Evolutionary conservation across 192 early-diverging fungal genomes (phyloP).

Genomic region (Pilobolus umbonatus): DNA sequence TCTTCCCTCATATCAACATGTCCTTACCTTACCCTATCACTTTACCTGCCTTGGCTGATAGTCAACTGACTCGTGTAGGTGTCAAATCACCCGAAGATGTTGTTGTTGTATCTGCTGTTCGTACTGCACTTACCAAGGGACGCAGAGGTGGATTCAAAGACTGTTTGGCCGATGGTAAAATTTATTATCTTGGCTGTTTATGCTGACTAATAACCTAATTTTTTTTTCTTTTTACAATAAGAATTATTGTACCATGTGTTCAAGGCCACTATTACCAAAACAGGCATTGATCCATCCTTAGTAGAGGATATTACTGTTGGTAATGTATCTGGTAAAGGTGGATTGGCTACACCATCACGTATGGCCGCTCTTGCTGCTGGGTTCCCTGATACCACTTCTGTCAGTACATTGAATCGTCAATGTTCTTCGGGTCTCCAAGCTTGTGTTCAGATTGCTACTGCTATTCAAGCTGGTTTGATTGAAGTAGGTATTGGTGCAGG

Average conservation of each 20-base stretch:
- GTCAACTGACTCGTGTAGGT: conserved; percentile 28
- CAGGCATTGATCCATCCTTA: conserved; percentile 54
- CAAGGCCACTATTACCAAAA: conserved; percentile 54
- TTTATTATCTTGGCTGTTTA: no score
- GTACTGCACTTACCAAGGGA: conserved; percentile 69
- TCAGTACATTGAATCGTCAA: conserved; percentile 89
- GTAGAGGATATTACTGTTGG: conserved; percentile 94
- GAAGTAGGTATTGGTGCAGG: conserved; percentile 92
- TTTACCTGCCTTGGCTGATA: conserved; percentile 17
- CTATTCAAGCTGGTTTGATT: conserved; percentile 87
- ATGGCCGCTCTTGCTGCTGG: conserved; percentile 92
- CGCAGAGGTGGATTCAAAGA: conserved; percentile 82
- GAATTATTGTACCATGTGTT: conserved; percentile 71
- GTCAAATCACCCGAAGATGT: conserved; percentile 78
- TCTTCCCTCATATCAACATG: no score
- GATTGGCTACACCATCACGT: conserved; percentile 84
- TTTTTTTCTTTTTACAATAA: conserved; percentile 22
- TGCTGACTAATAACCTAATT: background rate
- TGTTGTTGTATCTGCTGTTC: conserved; percentile 74
- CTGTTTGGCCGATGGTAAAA: conserved; percentile 59
- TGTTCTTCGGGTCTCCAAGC: conserved; percentile 93
- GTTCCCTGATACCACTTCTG: conserved; percentile 78
- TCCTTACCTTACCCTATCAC: conserved; percentile 25
- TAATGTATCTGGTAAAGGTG: conserved; percentile 85
- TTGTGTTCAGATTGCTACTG: conserved; percentile 77